Base-by-base conservation (phyloP, 345 rosid genomes). In the Citrus sp. region DNA sequence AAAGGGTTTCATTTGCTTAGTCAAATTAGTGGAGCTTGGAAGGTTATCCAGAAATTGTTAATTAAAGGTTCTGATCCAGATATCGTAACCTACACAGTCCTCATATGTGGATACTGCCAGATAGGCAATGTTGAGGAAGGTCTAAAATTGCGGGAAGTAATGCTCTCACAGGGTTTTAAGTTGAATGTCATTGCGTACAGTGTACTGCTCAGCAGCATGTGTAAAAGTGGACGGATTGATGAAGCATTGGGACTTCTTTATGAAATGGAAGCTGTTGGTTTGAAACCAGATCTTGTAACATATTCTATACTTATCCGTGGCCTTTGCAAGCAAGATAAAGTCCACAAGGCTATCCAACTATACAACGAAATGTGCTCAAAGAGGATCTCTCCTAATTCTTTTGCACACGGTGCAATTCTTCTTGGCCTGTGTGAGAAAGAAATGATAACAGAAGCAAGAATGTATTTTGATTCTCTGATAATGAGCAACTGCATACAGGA, bases 251-350 rank as follows among this genome's bases (percentile, higher is more conserved):
- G 71, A 35, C 82, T 94, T 37, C 77, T 89, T 30, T 58, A 74
- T 78, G 88, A 87, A 73, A 87, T 90, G 91, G 83, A 89, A 82
- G 88, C 82, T 64, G 73, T 65, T 76, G 90, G 89, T 65, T 70
- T 88, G 65, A 75, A 81, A 56, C 89, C 88, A 63, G 95, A 92
- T 72, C 82, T 89, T 32, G 80, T 92, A 71, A 86, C 88, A 35
- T 94, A 94, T 73, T 90, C 95, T 32, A 82, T 91, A 67, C 91
- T 92, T 81, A 87, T 94, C 80, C 92, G 84, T 79, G 90, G 90
- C 18, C 88, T 94, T 46, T 94, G 97, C 85, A 92, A 86, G 86
- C 83, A 87, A 86, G 95, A 93, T 78, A 81, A 92, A 75, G 77
- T 91, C 46, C 80, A 85, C 30, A 72, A 76, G 73, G 97, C 94